Evolutionary conservation across 2,329 filamentous ascomycete species (phyloP).

Genomic region (Claviceps spartinae): DNA sequence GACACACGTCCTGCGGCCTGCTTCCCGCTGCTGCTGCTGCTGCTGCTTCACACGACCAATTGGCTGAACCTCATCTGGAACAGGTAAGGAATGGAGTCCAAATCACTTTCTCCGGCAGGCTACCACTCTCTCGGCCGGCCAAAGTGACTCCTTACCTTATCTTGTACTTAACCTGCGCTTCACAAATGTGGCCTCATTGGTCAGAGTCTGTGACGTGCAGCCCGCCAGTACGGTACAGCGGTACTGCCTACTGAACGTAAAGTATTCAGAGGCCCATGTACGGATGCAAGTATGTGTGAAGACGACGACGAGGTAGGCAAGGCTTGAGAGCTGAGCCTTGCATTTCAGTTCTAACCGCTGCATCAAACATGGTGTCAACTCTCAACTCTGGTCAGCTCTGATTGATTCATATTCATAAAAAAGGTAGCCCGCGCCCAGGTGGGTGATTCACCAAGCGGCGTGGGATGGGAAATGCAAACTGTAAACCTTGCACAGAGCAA

Average conservation of each 20-base stretch:
- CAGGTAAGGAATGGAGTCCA: neutral
- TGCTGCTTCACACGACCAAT: neutral
- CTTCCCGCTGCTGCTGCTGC: too few species aligned
- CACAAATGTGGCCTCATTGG: neutral
- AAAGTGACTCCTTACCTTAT: neutral
- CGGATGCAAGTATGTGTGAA: neutral
- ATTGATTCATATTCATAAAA: neutral
- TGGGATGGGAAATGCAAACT: neutral
- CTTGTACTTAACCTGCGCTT: neutral
- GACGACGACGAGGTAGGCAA: neutral
- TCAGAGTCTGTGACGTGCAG: neutral
- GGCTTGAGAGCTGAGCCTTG: neutral
- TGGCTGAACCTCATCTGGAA: neutral
- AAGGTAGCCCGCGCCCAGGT: neutral
- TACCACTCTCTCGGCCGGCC: slow-evolving; percentile 6
- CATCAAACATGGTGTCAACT: neutral
- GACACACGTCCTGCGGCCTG: neutral
- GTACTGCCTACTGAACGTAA: neutral
- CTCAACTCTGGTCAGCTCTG: neutral
- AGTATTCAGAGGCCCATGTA: neutral
- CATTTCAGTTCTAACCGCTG: neutral
- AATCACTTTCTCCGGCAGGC: slow-evolving; percentile 3
- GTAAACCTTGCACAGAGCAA: neutral
- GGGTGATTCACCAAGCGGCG: neutral
- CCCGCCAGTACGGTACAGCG: neutral